A percentile compares a stretch with the other conserved stretches of the same genome.
Conservation (phyloP, 805 yeast genomes). For the Lipomyces sp. region DNA sequence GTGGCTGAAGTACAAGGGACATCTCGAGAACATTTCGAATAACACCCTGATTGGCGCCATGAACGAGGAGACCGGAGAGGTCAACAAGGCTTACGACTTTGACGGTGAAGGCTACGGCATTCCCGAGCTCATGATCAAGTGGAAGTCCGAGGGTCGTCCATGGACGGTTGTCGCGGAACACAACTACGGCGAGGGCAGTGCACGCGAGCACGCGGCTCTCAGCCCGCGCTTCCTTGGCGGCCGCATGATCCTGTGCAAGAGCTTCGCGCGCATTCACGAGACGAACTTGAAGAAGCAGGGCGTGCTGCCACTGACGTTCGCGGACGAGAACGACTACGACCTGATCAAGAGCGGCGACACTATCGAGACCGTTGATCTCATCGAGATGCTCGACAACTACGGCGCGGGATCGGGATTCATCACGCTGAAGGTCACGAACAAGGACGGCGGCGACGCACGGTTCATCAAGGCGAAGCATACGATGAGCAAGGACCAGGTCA, state of each 20-base stretch:
- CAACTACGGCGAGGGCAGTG: constrained; percentile 99
- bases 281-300: constrained; percentile 99
- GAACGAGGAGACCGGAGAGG: constrained; percentile 93
- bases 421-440: constrained; percentile 67
- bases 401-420: constrained; percentile 61
- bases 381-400: constrained; percentile 69
- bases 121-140: constrained; percentile 92
- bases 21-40: constrained; percentile 96
- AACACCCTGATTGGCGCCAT: constrained; percentile 99
- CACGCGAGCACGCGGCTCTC: constrained; percentile 99
- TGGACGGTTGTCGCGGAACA: constrained; percentile 99
- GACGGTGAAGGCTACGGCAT: constrained; percentile 89
- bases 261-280: constrained; percentile 98
- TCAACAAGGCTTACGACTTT: constrained; percentile 83
- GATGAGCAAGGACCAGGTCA: constrained; percentile 93
- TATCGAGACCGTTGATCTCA: constrained; percentile 81
- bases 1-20: constrained; percentile 99
- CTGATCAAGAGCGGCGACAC: constrained; percentile 87
- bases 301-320: constrained; percentile 93
- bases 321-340: constrained; percentile 85
- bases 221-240: constrained; percentile 99
- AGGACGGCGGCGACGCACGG: constrained; percentile 63
- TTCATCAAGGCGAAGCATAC: constrained; percentile 83
- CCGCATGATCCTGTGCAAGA: constrained; percentile 94
- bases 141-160: constrained; percentile 86